Evolutionary conservation across 345 rosid genomes (phyloP), one percentile per base, ranked within the genome.

Genomic region (Anastatica hierochuntica): DNA sequence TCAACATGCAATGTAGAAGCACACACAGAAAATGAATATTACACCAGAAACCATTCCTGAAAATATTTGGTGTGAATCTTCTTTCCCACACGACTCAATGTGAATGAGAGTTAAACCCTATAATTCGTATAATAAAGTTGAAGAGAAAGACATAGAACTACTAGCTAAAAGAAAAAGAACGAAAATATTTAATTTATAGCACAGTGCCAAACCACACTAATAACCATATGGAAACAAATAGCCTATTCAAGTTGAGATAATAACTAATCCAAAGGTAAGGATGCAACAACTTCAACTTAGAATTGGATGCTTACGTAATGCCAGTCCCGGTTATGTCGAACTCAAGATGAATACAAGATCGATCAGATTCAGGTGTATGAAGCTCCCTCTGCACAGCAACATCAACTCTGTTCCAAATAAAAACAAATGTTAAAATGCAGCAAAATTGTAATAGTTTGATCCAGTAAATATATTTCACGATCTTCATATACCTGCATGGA

Each of bases 271-370:
- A n/a, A n/a, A n/a, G n/a, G n/a, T n/a, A n/a, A n/a, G n/a, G n/a
- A n/a, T n/a, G n/a, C n/a, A n/a, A n/a, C n/a, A n/a, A n/a, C n/a
- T n/a, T n/a, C n/a, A n/a, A n/a, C n/a, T n/a, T n/a, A 57, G 41
- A 18, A 13, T 9, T 51, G 36, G 35, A 58, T 23, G 68, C 94
- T 79, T 77, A 87, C 96, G 30, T 69, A 36, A 90, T 71, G 37
- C 87, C 72, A 58, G 89, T 82, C 62, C 79, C 82, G 20, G 85
- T 65, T 50, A 79, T 71, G 69, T 87, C 95, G 60, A 90, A 90
- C 73, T 90, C 98, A 67, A 90, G 63, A 79, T 90, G 98, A 42
- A 82, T 84, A 74, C 98, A 90, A 26, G 96, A 90, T 31, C 96
- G 82, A 46, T 90, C 92, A 49, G 98, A 90, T 65, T 68, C 92